Conservation (phyloP, 257 asterid genomes). For the Misopates orontium region DNA sequence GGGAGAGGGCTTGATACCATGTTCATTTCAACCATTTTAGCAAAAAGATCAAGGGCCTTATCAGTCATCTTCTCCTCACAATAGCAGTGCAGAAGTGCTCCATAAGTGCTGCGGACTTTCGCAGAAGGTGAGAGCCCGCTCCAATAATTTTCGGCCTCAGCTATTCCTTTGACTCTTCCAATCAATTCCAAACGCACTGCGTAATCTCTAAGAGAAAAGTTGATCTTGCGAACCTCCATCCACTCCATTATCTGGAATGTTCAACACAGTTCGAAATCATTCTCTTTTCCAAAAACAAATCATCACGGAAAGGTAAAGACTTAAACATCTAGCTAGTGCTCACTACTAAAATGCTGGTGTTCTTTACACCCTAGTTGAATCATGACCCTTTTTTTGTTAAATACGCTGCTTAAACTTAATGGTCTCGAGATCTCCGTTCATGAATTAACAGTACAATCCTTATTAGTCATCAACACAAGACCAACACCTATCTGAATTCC, state of each 20-base stretch:
- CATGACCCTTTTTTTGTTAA: too few species aligned
- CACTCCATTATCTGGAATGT: constrained; percentile 70
- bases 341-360: too few species aligned
- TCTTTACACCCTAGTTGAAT: too few species aligned
- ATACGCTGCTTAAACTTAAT: too few species aligned
- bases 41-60: constrained; percentile 52
- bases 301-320: background rate
- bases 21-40: constrained; percentile 48
- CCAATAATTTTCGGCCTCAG: constrained; percentile 70
- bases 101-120: constrained; percentile 50
- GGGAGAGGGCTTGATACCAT: constrained; percentile 43
- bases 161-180: constrained; percentile 57
- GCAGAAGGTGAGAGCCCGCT: constrained; percentile 42
- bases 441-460: too few species aligned
- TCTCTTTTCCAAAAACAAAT: constrained; percentile 2
- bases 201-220: constrained; percentile 42
- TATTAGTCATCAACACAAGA: too few species aligned
- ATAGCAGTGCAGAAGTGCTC: constrained; percentile 73
- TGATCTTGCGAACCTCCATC: constrained; percentile 63
- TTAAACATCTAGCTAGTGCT: background rate
- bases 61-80: constrained; percentile 61
- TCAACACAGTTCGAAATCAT: constrained; percentile 21
- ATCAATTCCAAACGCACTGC: constrained; percentile 64
- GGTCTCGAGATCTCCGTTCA: too few species aligned
- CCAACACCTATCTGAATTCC: too few species aligned